Evolutionary conservation across 306 rosid species (phyloP).

Genomic region (Trifolium pratense): DNA sequence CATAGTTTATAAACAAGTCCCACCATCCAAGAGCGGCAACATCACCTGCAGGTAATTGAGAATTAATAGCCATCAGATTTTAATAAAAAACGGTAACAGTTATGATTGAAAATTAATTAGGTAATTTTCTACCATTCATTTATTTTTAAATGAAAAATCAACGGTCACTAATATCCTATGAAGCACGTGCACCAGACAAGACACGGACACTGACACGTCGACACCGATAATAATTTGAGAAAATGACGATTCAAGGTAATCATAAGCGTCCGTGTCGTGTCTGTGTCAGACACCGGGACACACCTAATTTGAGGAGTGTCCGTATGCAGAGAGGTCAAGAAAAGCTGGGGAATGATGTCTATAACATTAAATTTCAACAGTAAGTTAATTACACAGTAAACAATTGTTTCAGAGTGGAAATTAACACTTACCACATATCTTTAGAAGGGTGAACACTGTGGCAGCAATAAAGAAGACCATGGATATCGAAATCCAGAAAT

Average conservation of each 20-base stretch:
- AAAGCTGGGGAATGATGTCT: not conserved
- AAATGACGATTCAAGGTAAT: too few species aligned
- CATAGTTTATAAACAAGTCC: conserved; percentile 90
- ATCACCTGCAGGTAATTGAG: conserved; percentile 67
- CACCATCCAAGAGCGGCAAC: conserved; percentile 94
- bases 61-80: not conserved
- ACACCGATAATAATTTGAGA: too few species aligned
- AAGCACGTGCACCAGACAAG: too few species aligned
- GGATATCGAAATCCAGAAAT: conserved; percentile 98
- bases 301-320: too few species aligned
- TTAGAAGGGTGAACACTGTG: conserved; percentile 82
- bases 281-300: too few species aligned
- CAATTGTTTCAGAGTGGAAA: conserved; percentile 28
- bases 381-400: conserved; percentile 24
- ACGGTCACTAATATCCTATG: too few species aligned
- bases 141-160: too few species aligned
- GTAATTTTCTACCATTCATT: not conserved
- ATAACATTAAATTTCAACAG: not conserved
- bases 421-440: conserved; percentile 77
- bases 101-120: not conserved
- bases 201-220: too few species aligned
- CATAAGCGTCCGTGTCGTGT: too few species aligned
- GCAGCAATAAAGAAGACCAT: conserved; percentile 98
- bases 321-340: not conserved
- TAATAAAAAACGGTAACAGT: not conserved